Base-by-base conservation (phyloP, 495 filamentous ascomycete genomes). In the Neurospora intermedia region DNA sequence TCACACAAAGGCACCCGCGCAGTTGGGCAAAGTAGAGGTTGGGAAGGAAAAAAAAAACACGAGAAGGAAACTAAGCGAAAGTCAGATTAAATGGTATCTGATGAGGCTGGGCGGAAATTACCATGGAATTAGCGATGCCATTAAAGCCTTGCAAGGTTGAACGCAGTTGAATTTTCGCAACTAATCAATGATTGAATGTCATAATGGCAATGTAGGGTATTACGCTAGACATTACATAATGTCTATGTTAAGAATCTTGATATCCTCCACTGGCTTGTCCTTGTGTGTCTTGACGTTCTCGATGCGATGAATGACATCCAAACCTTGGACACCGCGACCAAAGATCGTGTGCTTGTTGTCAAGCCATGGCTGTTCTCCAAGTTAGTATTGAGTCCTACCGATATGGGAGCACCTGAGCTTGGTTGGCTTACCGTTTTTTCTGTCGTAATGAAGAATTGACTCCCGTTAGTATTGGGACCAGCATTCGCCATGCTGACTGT, bases 391-490 rank as follows among this genome's bases (percentile, higher is more conserved):
- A 41, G 15, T 5, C 6, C 5, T 27, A 54, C 10, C 11, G n/a
- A 4, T 9, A 23, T 10, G 4, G 39, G 39, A 39, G 7, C 39
- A 39, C 9, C 7, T 39, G 39, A 8, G 39, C 7, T 7, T 39
- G 39, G 39, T 39, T 39, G 7, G 40, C 40, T 81, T 79, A 88
- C 87, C 15, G 96, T 93, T 83, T 96, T 96, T 81, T 98, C 96
- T 2, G 96, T 98, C 7, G 96, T 98, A 74, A 99, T 97, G 76
- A 99, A 99, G 82, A 99, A 99, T 82, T 99, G 96, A 74, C 91
- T 93, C 23, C 88, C 88, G 74, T 90, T 90, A 20, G 88, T 90
- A 73, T 90, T 96, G 0, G 93, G 92, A 0, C 96, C 96, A 0
- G 96, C 95, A 81, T 99, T 99, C 9, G 96, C 96, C 95, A 98